Conservation (phyloP, 768 basidiomycete species). For the Suillus tomentosus region DNA sequence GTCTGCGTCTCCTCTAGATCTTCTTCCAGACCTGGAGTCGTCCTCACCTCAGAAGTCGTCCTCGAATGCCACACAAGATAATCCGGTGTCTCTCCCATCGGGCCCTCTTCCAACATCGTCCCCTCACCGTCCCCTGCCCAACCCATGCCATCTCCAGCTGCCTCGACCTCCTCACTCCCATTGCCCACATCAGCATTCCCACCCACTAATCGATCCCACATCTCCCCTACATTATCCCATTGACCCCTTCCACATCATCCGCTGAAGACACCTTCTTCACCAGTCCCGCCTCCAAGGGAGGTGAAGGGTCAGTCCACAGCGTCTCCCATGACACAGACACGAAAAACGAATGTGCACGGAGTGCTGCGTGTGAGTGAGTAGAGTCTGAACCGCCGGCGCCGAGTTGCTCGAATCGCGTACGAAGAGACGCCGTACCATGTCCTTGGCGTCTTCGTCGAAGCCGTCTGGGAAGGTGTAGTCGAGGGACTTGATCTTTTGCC, state of each 20-base stretch:
- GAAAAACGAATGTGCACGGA: constrained; percentile 68
- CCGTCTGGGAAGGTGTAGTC: constrained; percentile 87
- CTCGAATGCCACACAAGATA: constrained; percentile 18
- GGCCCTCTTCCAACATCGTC: constrained; percentile 42
- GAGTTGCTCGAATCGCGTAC: constrained; percentile 67
- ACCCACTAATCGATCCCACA: constrained; percentile 52
- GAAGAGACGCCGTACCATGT: constrained; percentile 76
- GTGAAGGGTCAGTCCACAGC: constrained; percentile 66
- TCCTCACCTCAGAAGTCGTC: not conserved
- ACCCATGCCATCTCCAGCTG: constrained; percentile 43
- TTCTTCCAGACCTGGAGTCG: constrained; percentile 1
- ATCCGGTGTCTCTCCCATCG: constrained; percentile 43
- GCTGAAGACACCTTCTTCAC: constrained; percentile 43
- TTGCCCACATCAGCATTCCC: constrained; percentile 17
- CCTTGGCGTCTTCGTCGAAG: constrained; percentile 80
- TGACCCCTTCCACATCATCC: constrained; percentile 32
- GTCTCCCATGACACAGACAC: constrained; percentile 56
- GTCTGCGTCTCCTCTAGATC: constrained; percentile 7
- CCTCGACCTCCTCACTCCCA: not conserved
- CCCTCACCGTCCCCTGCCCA: constrained; percentile 55
- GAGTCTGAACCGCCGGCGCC: constrained; percentile 51
- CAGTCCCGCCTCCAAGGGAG: constrained; percentile 59
- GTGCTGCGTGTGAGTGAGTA: constrained; percentile 42
- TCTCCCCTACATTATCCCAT: constrained; percentile 56
- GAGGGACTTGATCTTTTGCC: constrained; percentile 89